Evolutionary conservation across 805 yeast species (phyloP).

Genomic region (Saturnispora sanitii): DNA sequence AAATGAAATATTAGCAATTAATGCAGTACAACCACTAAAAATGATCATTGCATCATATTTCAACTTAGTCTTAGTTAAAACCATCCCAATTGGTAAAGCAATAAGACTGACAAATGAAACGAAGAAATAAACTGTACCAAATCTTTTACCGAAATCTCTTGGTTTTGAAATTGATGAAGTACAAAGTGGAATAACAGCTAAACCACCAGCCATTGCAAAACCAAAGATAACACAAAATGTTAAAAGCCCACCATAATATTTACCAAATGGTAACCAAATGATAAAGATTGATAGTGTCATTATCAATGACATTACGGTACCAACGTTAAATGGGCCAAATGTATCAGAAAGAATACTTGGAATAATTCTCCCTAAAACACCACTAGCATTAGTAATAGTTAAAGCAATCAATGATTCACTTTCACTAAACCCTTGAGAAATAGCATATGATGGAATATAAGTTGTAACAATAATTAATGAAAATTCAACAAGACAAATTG

Average conservation of each 20-base stretch:
- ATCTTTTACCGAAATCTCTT: conserved; percentile 58
- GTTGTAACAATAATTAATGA: conserved; percentile 43
- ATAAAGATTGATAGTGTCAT: conserved; percentile 37
- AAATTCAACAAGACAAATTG: conserved; percentile 40
- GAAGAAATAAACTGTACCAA: conserved; percentile 56
- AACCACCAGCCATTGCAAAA: conserved; percentile 48
- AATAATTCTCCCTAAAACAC: conserved; percentile 37
- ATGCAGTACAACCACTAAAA: conserved; percentile 26
- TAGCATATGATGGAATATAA: conserved; percentile 49
- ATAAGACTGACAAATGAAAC: conserved; percentile 35
- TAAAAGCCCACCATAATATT: conserved; percentile 32
- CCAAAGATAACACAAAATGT: conserved; percentile 49
- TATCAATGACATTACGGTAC: conserved; percentile 29
- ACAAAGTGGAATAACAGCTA: conserved; percentile 60
- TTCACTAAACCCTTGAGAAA: conserved; percentile 37
- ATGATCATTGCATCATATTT: conserved; percentile 26
- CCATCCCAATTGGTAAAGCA: conserved; percentile 38
- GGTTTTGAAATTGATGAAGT: conserved; percentile 53
- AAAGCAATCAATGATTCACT: conserved; percentile 32
- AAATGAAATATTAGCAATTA: conserved; percentile 17
- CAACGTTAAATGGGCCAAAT: conserved; percentile 37
- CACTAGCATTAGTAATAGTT: conserved; percentile 34
- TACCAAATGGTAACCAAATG: conserved; percentile 60
- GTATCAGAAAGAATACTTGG: conserved; percentile 37
- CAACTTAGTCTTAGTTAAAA: conserved; percentile 22